Evolutionary conservation across 805 yeast genomes (phyloP), one percentile per base, ranked within the genome.

Genomic region (Priceomyces medius): DNA sequence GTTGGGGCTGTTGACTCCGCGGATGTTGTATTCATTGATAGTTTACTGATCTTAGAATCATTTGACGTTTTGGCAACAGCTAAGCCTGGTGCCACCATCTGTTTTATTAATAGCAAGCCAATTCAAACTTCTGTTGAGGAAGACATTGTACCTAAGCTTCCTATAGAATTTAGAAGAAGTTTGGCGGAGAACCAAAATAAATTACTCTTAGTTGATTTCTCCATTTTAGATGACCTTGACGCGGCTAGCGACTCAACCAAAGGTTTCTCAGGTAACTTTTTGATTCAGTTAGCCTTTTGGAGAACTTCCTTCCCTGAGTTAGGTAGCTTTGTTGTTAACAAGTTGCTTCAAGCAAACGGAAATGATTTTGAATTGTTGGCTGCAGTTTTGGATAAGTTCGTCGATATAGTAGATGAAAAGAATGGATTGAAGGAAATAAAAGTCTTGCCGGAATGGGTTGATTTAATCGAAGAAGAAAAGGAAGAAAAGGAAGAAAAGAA

Each of bases 241-340:
- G 59, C 63, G 13, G 48, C 59, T 28, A 63, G 60, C 38, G 67
- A 62, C 38, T 81, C 81, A 41, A 82, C 93, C 31, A 76, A 79
- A 51, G 95, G 95, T 20, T 81, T 89, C 58, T 80, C 93, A 3
- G 72, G 73, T 23, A 75, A 81, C 28, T 83, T 89, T 60, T 88
- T 88, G 37, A 66, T 79, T 43, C 96, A 89, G 66, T 78, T 84
- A 31, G 87, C 83, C 0, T 84, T 88, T 71, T 88, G 96, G 95
- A 75, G 76, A 45, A 68, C 75, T 32, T 77, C 85, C 6, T 78
- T 74, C 47, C 86, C 88, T 12, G 74, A 74, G 29, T 71, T 80
- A 34, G 76, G 75, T 24, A 83, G 81, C 37, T 81, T 81, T 26
- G 73, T 85, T 49, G 88, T 86, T 45, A 81, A 87, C 63, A 83